A percentile compares a stretch with the other conserved stretches of the same genome.
Evolutionary conservation across 768 basidiomycete species (phyloP).

Genomic region (Phylloporus arenicola): DNA sequence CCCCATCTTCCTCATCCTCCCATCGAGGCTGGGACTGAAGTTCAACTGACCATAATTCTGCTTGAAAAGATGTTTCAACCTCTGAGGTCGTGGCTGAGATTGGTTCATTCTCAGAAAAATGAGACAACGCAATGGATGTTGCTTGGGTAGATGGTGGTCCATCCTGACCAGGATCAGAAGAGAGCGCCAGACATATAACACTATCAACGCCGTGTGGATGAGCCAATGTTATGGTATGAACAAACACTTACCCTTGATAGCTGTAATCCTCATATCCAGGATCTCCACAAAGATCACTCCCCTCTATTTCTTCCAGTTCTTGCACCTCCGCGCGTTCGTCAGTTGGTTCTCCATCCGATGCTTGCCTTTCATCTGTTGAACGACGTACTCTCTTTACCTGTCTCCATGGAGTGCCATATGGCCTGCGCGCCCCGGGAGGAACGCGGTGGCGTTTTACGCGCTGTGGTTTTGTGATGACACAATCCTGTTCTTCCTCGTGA

Average conservation of each 20-base stretch:
- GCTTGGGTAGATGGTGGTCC: slow-evolving; percentile 19
- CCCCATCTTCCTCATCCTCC: background rate
- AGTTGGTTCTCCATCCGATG: background rate
- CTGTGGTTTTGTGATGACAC: background rate
- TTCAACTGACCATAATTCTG: slow-evolving; percentile 22
- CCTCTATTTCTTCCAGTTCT: too few species aligned
- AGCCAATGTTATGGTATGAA: background rate
- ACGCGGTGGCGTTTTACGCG: slow-evolving; percentile 15
- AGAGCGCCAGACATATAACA: background rate
- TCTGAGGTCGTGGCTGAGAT: too few species aligned
- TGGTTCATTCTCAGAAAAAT: background rate
- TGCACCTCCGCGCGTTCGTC: background rate
- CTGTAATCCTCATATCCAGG: background rate
- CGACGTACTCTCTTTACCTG: slow-evolving; percentile 18
- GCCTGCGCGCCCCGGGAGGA: slow-evolving; percentile 5
- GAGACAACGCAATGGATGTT: slow-evolving; percentile 22
- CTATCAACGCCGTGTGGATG: slow-evolving; percentile 3
- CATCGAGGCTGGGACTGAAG: background rate
- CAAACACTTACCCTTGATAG: slow-evolving; percentile 10
- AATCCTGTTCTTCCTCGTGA: background rate
- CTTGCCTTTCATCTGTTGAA: background rate
- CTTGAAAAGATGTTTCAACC: slow-evolving; percentile 10
- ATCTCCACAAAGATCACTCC: slow-evolving; percentile 23
- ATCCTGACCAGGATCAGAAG: background rate
- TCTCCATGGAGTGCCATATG: background rate